Conservation (phyloP, 495 filamentous ascomycete genomes). For the Trichoderma orchidacearum region DNA sequence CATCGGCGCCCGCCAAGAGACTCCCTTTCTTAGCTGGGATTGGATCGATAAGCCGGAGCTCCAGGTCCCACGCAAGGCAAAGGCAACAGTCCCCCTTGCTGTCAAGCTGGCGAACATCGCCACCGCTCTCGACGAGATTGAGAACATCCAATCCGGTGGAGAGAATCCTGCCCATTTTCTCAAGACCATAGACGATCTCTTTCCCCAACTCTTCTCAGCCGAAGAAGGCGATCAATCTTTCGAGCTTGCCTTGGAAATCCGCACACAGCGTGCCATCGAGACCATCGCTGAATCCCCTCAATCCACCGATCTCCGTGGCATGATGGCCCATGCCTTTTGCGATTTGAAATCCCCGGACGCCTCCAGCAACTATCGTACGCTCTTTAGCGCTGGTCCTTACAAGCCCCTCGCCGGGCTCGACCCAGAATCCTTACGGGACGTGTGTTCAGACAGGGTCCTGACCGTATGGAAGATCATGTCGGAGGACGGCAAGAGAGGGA, state of each 20-base stretch:
- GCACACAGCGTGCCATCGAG: background rate
- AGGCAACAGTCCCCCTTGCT: background rate
- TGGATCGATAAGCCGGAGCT: background rate
- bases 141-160: background rate
- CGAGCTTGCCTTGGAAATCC: background rate
- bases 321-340: background rate
- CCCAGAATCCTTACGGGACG: background rate
- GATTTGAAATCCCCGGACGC: background rate
- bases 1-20: background rate
- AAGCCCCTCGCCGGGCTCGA: background rate
- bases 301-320: background rate
- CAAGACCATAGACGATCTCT: background rate
- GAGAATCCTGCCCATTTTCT: background rate
- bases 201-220: background rate
- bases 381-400: background rate
- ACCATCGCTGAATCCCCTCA: background rate
- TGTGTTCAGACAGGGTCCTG: background rate
- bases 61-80: background rate
- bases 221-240: background rate
- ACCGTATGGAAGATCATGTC: background rate
- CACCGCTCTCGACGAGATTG: background rate
- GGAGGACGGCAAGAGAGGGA: background rate
- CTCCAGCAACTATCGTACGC: background rate
- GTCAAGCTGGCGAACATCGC: background rate
- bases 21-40: background rate